Conservation (phyloP, 148 eudicot genomes). For the Rheum nobile region DNA sequence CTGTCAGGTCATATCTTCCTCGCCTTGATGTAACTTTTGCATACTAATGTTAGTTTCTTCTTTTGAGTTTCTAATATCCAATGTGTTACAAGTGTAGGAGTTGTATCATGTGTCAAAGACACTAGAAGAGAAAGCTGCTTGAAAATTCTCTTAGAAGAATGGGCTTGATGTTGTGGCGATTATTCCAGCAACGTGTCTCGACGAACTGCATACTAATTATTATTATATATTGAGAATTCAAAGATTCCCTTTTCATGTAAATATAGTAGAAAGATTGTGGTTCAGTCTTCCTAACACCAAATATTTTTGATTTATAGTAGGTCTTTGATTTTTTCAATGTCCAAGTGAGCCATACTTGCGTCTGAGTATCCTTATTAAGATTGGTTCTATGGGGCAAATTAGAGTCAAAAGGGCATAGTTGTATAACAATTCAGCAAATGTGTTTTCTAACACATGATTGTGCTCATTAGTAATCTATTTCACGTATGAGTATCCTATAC, state of each 20-base stretch:
- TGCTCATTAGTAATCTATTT: neutral
- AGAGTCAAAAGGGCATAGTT: neutral
- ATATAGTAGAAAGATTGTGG: neutral
- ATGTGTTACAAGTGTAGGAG: no score
- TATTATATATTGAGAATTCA: neutral
- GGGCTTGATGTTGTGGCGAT: no score
- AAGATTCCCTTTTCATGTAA: neutral
- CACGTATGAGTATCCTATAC: slow-evolving; percentile 2
- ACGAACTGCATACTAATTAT: neutral
- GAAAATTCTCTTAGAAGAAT: no score
- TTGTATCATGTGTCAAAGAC: no score
- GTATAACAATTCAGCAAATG: neutral
- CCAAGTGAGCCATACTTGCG: neutral
- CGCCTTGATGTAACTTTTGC: no score
- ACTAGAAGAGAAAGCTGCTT: no score
- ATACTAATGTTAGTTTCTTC: no score
- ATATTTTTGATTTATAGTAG: neutral
- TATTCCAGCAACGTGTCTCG: no score
- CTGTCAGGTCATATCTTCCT: no score
- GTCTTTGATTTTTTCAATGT: neutral
- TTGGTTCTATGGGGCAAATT: neutral
- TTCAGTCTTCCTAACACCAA: neutral
- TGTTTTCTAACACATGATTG: neutral
- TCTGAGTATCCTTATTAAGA: neutral
- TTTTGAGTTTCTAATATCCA: no score